Evolutionary conservation across 73 alveolate species (phyloP), one percentile per base, ranked within the genome.

Genomic region (Blepharisma stoltei): DNA sequence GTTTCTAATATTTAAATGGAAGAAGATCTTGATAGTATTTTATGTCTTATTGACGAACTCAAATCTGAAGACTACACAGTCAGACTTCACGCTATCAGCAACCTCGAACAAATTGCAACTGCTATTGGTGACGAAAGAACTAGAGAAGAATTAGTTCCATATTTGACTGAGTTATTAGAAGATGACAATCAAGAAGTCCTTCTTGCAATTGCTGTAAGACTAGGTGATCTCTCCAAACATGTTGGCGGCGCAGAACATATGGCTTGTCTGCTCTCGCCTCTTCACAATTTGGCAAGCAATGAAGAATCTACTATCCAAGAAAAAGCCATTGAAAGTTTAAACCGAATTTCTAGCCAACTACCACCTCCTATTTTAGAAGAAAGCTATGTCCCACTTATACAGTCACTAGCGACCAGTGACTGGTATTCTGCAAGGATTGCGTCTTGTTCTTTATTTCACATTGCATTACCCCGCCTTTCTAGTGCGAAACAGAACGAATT

Each of bases 161-260:
- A 93, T 84, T 79, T 88, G 70, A 75, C 67, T 46, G 87, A 83
- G 93, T 89, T 92, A 84, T 50, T 82, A 18, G 85, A 86, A 75
- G 98, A 93, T 78, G 97, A 93, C 78, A 96, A 93, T 67, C 97
- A 93, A 67, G 98, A 93, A 82, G 90, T 85, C 50, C 89, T 93
- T 11, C 85, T 93, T 4, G 95, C 89, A 46, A 76, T 93, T 70
- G 92, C 98, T 41, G 84, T 87, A 54, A 85, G 79, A 32, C 83
- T 90, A 45, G 88, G 94, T 18, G 83, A 84, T 14, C 90, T 93
- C 81, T 81, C 93, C 43, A 92, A 83, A 38, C 23, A 60, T 67
- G 81, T 88, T 50, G 85, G 92, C 66, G 96, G 95, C 6, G 94
- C 95, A 50, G 85, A 85, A 43, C 82, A 76, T 54, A 60, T 60